These are phyloP conservation scores for Apocynum venetum DNA, from an alignment of 257 asterid genomes.

Conservation along the genomic window DNA sequence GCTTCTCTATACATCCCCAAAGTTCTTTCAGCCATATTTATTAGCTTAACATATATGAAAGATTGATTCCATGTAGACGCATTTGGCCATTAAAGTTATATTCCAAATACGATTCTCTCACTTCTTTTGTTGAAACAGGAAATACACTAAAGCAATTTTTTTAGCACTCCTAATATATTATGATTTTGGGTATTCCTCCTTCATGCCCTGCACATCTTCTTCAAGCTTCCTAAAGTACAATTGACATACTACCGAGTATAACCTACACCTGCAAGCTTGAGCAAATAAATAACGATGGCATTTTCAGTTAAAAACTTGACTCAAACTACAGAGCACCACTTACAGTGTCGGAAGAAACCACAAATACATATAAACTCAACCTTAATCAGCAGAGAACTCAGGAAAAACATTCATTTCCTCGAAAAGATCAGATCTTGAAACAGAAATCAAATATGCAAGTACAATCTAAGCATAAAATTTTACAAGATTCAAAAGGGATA, in stretches of 20 bases:
- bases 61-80: not conserved
- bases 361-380: not conserved
- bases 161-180: not conserved
- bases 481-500: not conserved
- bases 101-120: not conserved
- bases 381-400: not conserved
- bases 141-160: not conserved
- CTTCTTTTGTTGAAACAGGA: not conserved
- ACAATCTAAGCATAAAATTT: not conserved
- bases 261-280: not conserved
- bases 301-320: not conserved
- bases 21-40: not conserved
- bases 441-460: not conserved
- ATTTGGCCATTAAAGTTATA: not conserved
- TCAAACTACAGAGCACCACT: not conserved
- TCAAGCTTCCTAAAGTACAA: not conserved
- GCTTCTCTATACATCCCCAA: not conserved
- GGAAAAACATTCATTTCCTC: not conserved
- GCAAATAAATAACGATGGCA: not conserved
- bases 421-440: constrained; percentile 23
- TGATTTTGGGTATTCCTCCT: not conserved
- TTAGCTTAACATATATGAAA: not conserved
- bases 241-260: not conserved
- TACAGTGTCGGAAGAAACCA: too few species aligned
- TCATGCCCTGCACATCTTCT: not conserved